Evolutionary conservation across 345 rosid genomes (phyloP).

Genomic region (Trapa bicornis): DNA sequence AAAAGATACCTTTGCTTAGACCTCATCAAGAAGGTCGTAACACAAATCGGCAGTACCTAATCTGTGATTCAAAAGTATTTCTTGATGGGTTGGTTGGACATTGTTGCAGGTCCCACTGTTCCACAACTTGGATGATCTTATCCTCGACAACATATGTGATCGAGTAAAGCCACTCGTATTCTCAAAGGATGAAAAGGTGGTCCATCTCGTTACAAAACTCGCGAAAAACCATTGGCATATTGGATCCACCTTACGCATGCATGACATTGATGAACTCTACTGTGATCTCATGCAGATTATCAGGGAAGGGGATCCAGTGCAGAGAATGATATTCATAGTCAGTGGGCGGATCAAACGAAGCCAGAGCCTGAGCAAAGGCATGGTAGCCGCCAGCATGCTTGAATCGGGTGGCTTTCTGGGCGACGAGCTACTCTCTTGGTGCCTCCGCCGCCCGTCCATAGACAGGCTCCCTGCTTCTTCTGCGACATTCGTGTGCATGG

Average conservation of each 20-base stretch:
- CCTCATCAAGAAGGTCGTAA: slow-evolving; percentile 57
- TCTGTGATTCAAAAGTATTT: too few species aligned
- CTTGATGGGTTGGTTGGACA: too few species aligned
- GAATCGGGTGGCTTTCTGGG: slow-evolving; percentile 81
- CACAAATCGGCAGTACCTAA: too few species aligned
- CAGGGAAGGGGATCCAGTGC: slow-evolving; percentile 94
- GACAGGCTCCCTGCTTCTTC: slow-evolving; percentile 89
- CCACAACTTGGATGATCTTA: slow-evolving; percentile 66
- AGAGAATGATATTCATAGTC: slow-evolving; percentile 59
- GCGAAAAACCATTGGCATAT: too few species aligned
- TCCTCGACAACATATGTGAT: slow-evolving; percentile 90
- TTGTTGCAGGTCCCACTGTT: slow-evolving; percentile 60
- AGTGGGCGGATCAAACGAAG: slow-evolving; percentile 43
- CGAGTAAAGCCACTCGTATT: slow-evolving; percentile 58
- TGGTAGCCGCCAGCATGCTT: slow-evolving; percentile 45
- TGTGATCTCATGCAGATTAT: slow-evolving; percentile 35
- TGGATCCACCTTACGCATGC: too few species aligned
- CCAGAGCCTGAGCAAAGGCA: slow-evolving; percentile 71
- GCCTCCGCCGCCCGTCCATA: slow-evolving; percentile 74
- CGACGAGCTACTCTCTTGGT: slow-evolving; percentile 87
- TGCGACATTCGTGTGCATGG: slow-evolving; percentile 55
- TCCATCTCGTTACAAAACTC: too few species aligned
- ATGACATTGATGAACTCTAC: too few species aligned
- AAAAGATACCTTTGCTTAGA: slow-evolving; percentile 76
- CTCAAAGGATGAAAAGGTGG: slow-evolving; percentile 83